A percentile compares a stretch with the other conserved stretches of the same genome.
Evolutionary conservation across 805 yeast species (phyloP).

Genomic region (Cyberlindnera misumaiensis): DNA sequence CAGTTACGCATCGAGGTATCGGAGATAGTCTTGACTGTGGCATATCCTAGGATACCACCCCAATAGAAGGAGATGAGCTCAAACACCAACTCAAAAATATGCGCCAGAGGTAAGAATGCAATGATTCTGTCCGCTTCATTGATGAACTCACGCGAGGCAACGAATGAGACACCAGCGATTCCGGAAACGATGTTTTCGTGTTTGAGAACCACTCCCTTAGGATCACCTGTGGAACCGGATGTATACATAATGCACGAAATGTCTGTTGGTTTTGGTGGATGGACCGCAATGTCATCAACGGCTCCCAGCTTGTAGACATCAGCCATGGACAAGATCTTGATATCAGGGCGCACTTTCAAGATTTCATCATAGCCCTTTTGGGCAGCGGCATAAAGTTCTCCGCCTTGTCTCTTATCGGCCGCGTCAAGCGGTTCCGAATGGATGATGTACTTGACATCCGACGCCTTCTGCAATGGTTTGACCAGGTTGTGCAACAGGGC

Average conservation of each 20-base stretch:
- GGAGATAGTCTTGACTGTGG: slow-evolving; percentile 83
- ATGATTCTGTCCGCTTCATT: slow-evolving; percentile 62
- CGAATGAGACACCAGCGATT: slow-evolving; percentile 70
- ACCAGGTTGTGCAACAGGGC: slow-evolving; percentile 58
- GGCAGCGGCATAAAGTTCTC: slow-evolving; percentile 55
- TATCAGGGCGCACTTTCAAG: slow-evolving; percentile 65
- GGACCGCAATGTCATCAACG: slow-evolving; percentile 30
- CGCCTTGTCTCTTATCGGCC: slow-evolving; percentile 56
- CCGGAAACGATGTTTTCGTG: slow-evolving; percentile 75
- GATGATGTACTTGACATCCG: slow-evolving; percentile 58
- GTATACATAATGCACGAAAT: slow-evolving; percentile 64
- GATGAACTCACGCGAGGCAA: slow-evolving; percentile 48
- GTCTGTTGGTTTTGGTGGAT: slow-evolving; percentile 42
- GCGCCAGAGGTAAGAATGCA: slow-evolving; percentile 92
- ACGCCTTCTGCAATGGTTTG: slow-evolving; percentile 63
- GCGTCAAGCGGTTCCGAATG: slow-evolving; percentile 57
- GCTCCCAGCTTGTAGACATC: slow-evolving; percentile 65
- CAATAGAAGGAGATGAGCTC: slow-evolving; percentile 76
- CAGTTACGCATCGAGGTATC: slow-evolving; percentile 79
- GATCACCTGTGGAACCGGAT: slow-evolving; percentile 73
- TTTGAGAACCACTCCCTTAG: slow-evolving; percentile 68
- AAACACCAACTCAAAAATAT: slow-evolving; percentile 86
- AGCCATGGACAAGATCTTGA: slow-evolving; percentile 55
- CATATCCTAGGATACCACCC: slow-evolving; percentile 91
- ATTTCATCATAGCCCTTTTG: slow-evolving; percentile 51